Evolutionary conservation across 1,139 yeast genomes (phyloP).

Genomic region (Pichia sp.): DNA sequence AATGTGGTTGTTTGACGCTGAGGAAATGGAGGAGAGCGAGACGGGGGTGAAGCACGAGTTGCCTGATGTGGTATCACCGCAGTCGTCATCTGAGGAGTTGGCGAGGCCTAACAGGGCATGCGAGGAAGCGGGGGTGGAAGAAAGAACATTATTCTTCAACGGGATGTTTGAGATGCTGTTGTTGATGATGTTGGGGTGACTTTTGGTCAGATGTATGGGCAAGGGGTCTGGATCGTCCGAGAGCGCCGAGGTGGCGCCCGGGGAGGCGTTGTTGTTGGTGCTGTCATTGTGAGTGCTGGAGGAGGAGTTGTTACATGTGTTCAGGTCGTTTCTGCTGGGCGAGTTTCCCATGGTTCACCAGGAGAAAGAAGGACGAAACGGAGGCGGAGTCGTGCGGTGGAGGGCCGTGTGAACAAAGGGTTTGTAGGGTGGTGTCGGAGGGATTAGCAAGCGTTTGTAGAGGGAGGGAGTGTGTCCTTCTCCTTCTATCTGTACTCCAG

Average conservation of each 20-base stretch:
- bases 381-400: not conserved
- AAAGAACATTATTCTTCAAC: not conserved
- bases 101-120: not conserved
- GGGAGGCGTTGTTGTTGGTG: conserved; percentile 39
- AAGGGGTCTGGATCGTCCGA: conserved; percentile 34
- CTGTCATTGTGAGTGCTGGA: conserved; percentile 29
- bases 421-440: no score
- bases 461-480: no score
- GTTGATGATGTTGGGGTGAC: conserved; percentile 30
- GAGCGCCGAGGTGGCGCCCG: conserved; percentile 29
- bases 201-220: conserved; percentile 35
- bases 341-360: conserved; percentile 48
- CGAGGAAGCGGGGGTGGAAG: no score
- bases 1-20: not conserved
- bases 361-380: not conserved
- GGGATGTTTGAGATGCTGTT: not conserved
- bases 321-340: conserved; percentile 38
- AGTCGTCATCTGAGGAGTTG: not conserved
- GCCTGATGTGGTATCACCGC: not conserved
- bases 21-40: conserved; percentile 7
- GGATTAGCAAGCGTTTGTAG: no score
- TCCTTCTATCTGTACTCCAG: no score
- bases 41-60: conserved; percentile 5
- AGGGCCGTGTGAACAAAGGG: not conserved
- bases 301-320: conserved; percentile 10